Conservation (phyloP, 129 eudicot species). For the Saussurea involucrata region DNA sequence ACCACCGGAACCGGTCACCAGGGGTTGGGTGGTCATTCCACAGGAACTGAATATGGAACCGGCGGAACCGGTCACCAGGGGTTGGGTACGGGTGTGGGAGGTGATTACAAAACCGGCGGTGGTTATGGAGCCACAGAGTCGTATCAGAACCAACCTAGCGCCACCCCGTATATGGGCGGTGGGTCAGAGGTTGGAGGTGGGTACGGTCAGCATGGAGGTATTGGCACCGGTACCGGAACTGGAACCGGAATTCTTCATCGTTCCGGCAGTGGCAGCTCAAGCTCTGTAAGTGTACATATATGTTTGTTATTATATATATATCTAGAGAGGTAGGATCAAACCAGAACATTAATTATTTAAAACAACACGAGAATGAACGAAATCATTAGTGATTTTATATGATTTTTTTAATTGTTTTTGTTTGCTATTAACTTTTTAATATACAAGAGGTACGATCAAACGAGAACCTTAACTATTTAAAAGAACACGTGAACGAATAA, state of each 20-base stretch:
- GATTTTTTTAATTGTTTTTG: too few species aligned
- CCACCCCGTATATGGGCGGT: background rate
- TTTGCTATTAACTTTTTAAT: too few species aligned
- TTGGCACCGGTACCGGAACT: background rate
- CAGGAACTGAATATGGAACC: background rate
- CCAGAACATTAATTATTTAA: too few species aligned
- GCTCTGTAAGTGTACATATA: slow-evolving; percentile 54
- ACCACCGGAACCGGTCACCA: background rate
- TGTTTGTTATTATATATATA: too few species aligned
- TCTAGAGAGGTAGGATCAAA: too few species aligned
- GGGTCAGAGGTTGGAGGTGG: background rate
- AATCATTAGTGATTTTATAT: too few species aligned
- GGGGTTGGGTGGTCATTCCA: slow-evolving; percentile 11
- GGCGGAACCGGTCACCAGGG: background rate
- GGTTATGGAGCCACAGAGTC: background rate
- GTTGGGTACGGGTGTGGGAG: background rate
- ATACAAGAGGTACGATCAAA: too few species aligned
- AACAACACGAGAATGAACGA: too few species aligned
- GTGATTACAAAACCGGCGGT: background rate
- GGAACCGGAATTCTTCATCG: slow-evolving; percentile 39
- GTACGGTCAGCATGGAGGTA: background rate
- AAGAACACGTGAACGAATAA: too few species aligned
- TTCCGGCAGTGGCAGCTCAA: slow-evolving; percentile 59
- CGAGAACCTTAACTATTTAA: too few species aligned
- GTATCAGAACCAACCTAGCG: slow-evolving; percentile 26